Evolutionary conservation across 139 green algal genomes (phyloP), one percentile per base, ranked within the genome.

Genomic region (Prasinococcaceae sp.): DNA sequence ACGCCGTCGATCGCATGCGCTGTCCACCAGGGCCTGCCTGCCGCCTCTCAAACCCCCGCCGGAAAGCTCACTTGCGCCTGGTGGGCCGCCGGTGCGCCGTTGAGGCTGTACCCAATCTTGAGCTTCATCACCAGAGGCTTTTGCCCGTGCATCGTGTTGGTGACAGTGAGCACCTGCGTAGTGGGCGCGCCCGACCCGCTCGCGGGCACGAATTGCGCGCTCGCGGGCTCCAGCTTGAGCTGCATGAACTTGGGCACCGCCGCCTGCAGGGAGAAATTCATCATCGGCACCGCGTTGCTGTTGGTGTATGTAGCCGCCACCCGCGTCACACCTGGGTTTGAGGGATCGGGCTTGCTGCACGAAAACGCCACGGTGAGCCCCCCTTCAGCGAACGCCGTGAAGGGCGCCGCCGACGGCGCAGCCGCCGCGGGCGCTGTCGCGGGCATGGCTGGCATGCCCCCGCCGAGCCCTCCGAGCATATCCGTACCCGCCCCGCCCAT

Each of bases 221-320:
- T 75, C 3, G 86, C 81, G 1, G 86, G 76, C 30, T 90, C 79
- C 47, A 95, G 61, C 53, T 60, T 59, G 12, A 94, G 62, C 53
- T 82, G 64, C 74, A 88, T 81, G 46, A 80, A 79, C 62, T 95
- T 96, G 51, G 88, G 87, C 37, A 96, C 87, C 2, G 87, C 87
- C 1, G 81, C 87, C 79, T 95, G 87, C 54, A 96, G 60, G 3
- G 72, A 73, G 60, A 93, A 94, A 37, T 79, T 75, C 0, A 60
- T 76, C 33, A 95, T 36, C 3, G 76, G 41, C 1, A 4, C 53
- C 37, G 9, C 37, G 29, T 10, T 41, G 16, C 48, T 50, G 68
- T 89, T 94, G 53, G 37, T 69, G 64, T 75, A 84, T 1, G 60
- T 80, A 6, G 79, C 82, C 2, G 43, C 42, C 38, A 94, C 82